Base-by-base conservation (phyloP, 192 early-diverging fungal species). In the Phlyctochytrium planicorne region DNA sequence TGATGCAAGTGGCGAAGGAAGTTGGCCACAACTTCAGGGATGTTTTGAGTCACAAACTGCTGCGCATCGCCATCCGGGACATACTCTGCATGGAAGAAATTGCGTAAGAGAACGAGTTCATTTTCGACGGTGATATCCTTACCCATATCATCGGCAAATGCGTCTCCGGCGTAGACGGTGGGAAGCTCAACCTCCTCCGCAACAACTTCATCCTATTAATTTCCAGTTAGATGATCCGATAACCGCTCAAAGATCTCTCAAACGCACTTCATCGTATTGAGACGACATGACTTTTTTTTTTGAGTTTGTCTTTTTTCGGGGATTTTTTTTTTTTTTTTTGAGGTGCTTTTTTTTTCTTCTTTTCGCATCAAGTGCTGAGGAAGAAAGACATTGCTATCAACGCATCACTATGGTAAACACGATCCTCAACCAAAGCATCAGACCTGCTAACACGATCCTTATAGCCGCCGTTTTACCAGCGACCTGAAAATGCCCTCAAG, bases 401-500 rank as follows among this genome's bases (percentile, higher is more conserved):
- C n/a, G n/a, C n/a, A n/a, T n/a, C n/a, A n/a, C n/a, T n/a, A n/a
- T n/a, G n/a, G n/a, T n/a, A n/a, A n/a, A n/a, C n/a, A n/a, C n/a
- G n/a, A n/a, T n/a, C n/a, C n/a, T n/a, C n/a, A n/a, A n/a, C n/a
- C n/a, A n/a, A n/a, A n/a, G n/a, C n/a, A n/a, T n/a, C n/a, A n/a
- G n/a, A n/a, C n/a, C n/a, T n/a, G n/a, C n/a, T n/a, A n/a, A n/a
- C n/a, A n/a, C n/a, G n/a, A n/a, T n/a, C n/a, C n/a, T n/a, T n/a
- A 27, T 29, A 70, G 78, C 68, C 75, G 35, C 74, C 67, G 10
- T 73, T 76, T 33, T 88, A 87, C 72, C 76, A 86, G 62, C 79
- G 82, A 60, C 92, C 92, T 17, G 93, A 95, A 70, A 93, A 92
- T 66, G 92, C 92, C 65, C 87, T 95, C 50, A 92, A 93, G 82